phyloP scores from a whole-genome alignment of 192 early-diverging fungal genomes.

The Podochytrium sp. region DNA sequence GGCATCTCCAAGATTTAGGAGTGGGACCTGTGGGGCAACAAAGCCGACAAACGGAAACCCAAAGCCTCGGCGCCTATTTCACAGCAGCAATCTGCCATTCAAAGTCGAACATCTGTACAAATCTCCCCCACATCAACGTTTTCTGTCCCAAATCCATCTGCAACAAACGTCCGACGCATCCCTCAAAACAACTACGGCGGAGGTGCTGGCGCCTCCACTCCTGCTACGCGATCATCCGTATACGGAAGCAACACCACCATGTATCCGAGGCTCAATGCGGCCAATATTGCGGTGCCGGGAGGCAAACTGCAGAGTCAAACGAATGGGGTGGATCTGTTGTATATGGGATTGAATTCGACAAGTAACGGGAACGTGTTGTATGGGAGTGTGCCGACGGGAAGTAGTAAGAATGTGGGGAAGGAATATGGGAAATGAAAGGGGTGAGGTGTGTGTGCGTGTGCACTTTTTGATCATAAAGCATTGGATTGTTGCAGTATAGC shows the following conservation, averaged over 20 bases:
- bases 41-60: constrained; percentile 3
- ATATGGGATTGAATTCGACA: constrained; percentile 16
- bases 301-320: constrained; percentile 42
- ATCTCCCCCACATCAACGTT: background rate
- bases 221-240: background rate
- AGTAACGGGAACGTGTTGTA: background rate
- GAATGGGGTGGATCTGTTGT: constrained; percentile 34
- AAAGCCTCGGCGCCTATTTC: background rate
- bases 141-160: too few relatives aligned
- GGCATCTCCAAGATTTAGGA: constrained; percentile 24
- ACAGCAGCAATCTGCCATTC: too few relatives aligned
- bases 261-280: constrained; percentile 36
- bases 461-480: too few relatives aligned
- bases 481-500: too few relatives aligned
- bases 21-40: constrained; percentile 20
- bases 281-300: constrained; percentile 51
- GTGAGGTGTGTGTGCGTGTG: too few relatives aligned
- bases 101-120: background rate
- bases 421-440: too few relatives aligned
- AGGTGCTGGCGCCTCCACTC: background rate
- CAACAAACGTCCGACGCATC: background rate
- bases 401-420: background rate
- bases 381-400: background rate
- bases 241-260: background rate
- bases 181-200: background rate